These are phyloP conservation scores for Elsinoe batatas DNA, from an alignment of 2,329 filamentous ascomycete species.

Conservation along the genomic window DNA sequence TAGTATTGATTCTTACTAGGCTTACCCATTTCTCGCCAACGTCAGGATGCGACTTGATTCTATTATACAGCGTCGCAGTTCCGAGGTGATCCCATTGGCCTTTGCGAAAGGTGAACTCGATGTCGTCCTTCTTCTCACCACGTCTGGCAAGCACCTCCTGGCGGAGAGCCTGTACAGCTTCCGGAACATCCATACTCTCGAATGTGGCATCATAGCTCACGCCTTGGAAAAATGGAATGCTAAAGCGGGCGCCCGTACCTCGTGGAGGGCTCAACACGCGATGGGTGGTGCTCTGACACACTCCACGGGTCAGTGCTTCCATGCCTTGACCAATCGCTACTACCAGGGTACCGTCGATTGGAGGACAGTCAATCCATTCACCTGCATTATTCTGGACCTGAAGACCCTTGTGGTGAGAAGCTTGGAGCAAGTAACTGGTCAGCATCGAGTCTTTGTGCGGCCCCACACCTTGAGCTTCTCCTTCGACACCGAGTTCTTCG, in stretches of 20 bases:
- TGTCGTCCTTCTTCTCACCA: constrained; percentile 56
- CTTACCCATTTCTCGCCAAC: constrained; percentile 62
- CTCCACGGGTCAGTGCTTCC: constrained; percentile 74
- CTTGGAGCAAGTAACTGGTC: constrained; percentile 71
- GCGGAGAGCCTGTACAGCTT: constrained; percentile 52
- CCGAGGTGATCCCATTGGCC: constrained; percentile 60
- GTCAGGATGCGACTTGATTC: constrained; percentile 78
- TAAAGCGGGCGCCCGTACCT: constrained; percentile 63
- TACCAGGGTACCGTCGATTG: constrained; percentile 65
- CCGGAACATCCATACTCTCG: constrained; percentile 63
- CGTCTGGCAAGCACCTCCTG: constrained; percentile 47
- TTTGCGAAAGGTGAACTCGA: constrained; percentile 75
- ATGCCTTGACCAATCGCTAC: constrained; percentile 82
- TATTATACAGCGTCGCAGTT: constrained; percentile 74
- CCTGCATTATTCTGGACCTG: constrained; percentile 75
- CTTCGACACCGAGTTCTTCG: constrained; percentile 37
- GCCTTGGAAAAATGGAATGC: constrained; percentile 81
- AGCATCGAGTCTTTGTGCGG: constrained; percentile 83
- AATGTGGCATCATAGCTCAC: constrained; percentile 71
- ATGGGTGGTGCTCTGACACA: constrained; percentile 73
- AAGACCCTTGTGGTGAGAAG: constrained; percentile 61
- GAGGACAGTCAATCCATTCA: constrained; percentile 73
- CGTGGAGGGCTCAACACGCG: constrained; percentile 64
- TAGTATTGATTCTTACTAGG: background rate
- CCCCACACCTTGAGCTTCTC: constrained; percentile 52